Evolutionary conservation across 164 flowering plant species (phyloP).

Genomic region (Platanus orientalis): DNA sequence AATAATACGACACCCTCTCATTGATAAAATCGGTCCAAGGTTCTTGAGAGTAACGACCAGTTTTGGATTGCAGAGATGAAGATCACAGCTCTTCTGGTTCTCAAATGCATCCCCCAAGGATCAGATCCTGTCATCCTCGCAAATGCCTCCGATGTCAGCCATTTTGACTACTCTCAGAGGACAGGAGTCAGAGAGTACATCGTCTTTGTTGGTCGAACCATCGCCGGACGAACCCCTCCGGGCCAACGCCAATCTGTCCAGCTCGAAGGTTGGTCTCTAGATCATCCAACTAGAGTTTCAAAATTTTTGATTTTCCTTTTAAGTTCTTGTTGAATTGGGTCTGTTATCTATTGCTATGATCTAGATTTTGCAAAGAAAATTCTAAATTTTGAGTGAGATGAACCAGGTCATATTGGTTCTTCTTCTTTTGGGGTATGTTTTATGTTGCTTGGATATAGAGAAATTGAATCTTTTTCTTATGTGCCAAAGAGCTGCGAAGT

Average conservation of each 20-base stretch:
- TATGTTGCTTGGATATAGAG: too few relatives aligned
- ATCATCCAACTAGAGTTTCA: neutral
- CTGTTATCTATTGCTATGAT: neutral
- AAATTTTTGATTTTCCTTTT: neutral
- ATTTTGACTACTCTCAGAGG: constrained; percentile 32
- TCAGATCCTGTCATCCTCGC: constrained; percentile 30
- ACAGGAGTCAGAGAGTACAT: constrained; percentile 27
- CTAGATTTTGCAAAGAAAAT: neutral
- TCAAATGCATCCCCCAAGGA: neutral
- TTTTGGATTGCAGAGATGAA: too few relatives aligned
- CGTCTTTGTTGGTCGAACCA: constrained; percentile 31
- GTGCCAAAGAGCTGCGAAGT: too few relatives aligned
- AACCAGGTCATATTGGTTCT: neutral
- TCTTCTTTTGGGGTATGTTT: neutral
- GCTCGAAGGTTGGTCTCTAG: constrained; percentile 24
- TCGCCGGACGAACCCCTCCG: constrained; percentile 32
- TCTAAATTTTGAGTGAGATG: neutral
- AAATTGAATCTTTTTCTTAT: too few relatives aligned
- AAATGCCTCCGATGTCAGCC: constrained; percentile 29
- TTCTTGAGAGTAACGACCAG: too few relatives aligned
- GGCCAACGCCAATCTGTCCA: constrained; percentile 35
- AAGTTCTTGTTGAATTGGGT: neutral
- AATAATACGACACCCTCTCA: too few relatives aligned
- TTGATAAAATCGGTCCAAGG: too few relatives aligned
- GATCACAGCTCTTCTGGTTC: neutral